Conservation (phyloP, 805 yeast genomes). For the Blastobotrys terrestris region DNA sequence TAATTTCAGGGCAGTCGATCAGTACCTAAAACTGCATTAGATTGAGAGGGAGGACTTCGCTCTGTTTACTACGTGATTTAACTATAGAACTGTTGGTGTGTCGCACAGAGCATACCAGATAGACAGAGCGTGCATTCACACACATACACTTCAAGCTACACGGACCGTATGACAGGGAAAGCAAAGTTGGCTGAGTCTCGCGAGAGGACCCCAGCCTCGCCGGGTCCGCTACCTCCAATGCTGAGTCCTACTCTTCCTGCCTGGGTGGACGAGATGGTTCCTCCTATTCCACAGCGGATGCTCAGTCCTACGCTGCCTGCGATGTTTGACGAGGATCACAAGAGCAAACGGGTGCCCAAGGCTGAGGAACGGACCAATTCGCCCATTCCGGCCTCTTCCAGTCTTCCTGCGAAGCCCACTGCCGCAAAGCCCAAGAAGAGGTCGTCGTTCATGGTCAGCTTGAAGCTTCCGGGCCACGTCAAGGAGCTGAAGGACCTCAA, state of each 20-base stretch:
- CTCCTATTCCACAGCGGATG: slow-evolving; percentile 20
- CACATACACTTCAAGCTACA: no score
- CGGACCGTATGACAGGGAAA: background rate
- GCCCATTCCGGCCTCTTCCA: background rate
- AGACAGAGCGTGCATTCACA: no score
- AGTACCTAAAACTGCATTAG: background rate
- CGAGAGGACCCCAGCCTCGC: background rate
- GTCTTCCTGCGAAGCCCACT: slow-evolving; percentile 7
- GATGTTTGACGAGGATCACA: slow-evolving; percentile 19
- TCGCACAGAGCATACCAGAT: no score
- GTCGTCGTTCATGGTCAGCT: background rate
- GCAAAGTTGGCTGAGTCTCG: background rate
- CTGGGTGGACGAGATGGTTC: slow-evolving; percentile 25
- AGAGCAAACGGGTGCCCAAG: slow-evolving; percentile 1
- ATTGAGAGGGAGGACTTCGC: background rate
- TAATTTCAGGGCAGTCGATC: background rate
- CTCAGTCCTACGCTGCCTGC: slow-evolving; percentile 38
- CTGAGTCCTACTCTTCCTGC: slow-evolving; percentile 35
- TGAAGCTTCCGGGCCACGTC: background rate
- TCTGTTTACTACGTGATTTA: background rate
- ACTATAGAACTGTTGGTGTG: background rate
- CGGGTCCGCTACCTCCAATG: slow-evolving; percentile 28
- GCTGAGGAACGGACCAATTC: background rate
- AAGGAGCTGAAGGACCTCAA: background rate
- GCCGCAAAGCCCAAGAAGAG: slow-evolving; percentile 1